Conservation (phyloP, 352 stramenopile genomes). For the Aphanomyces euteiches region DNA sequence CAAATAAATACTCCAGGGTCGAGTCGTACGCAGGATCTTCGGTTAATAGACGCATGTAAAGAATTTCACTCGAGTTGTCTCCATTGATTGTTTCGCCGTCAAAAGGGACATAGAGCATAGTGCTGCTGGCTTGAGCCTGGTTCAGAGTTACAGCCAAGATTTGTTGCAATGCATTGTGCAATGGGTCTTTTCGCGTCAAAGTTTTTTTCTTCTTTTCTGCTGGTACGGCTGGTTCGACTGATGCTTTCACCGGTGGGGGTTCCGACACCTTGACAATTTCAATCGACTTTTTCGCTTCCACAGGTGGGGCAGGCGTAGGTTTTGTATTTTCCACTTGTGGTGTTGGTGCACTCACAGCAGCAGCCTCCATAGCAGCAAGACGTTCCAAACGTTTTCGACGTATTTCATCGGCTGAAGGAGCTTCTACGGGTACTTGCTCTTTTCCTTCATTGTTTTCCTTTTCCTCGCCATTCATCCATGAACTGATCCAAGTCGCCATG, state of each 20-base stretch:
- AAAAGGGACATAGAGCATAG: slow-evolving; percentile 5
- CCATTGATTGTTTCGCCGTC: slow-evolving; percentile 28
- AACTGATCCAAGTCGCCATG: slow-evolving; percentile 25
- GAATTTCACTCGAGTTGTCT: slow-evolving; percentile 58
- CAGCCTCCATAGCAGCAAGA: not conserved
- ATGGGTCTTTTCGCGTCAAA: not conserved
- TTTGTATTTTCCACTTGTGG: not conserved
- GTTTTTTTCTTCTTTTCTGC: slow-evolving; percentile 7
- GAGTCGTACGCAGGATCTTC: slow-evolving; percentile 46
- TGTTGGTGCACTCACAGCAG: not conserved
- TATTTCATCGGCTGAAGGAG: slow-evolving; percentile 14
- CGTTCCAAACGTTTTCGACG: slow-evolving; percentile 19
- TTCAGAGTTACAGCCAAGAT: slow-evolving; percentile 19
- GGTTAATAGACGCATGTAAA: slow-evolving; percentile 67
- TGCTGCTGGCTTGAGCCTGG: not conserved
- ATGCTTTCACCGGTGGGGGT: not conserved
- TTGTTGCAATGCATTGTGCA: slow-evolving; percentile 14
- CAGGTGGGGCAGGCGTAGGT: not conserved
- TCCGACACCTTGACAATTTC: no score
- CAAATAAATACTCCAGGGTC: slow-evolving; percentile 54
- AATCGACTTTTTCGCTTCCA: no score
- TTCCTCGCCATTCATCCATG: slow-evolving; percentile 19
- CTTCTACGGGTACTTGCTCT: not conserved
- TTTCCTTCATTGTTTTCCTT: slow-evolving; percentile 7
- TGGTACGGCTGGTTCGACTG: not conserved